Base-by-base conservation (phyloP, 2,329 filamentous ascomycete species). In the Amesomyces nigricolor region DNA sequence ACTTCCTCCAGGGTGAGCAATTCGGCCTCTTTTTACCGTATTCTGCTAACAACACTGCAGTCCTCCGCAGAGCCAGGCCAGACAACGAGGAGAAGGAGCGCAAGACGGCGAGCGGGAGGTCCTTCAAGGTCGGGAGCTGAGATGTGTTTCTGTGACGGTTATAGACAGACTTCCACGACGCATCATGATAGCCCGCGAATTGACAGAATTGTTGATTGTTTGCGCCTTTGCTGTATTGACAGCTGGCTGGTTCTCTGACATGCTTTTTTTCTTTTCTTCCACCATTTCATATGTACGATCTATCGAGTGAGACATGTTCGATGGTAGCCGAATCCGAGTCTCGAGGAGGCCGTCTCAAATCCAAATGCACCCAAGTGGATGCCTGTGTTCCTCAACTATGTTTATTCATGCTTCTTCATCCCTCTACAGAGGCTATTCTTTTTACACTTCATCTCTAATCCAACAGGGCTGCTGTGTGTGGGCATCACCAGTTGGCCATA, bases 81-180 rank as follows among this genome's bases (percentile, higher is more conserved):
- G 94, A 99, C 71, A 91, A 87, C 65, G 92, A 97, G 73, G 94
- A 97, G 74, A 92, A 92, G 76, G 95, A 99, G 75, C 86, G 89
- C 68, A 99, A 99, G 84, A 99, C 94, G 55, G 94, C 95, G 46
- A 97, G 90, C 71, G 94, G 94, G 62, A 84, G 94, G 66, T 95
- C 91, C 43, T 99, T 99, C 82, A 85, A 79, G 72, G 73, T 58
- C 38, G 63, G 62, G 30, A 56, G 51, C 53, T 64, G 53, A 60
- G 46, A 47, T 35, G 35, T 26, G 22, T 26, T 13, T 11, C 13
- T 19, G 13, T n/a, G 13, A 5, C 32, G 29, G 46, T 22, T 49
- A 50, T 50, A 42, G 56, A 44, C 47, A 16, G n/a, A 19, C 32
- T 9, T 13, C 38, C 17, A 50, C 30, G 37, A 44, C 14, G 42